Conservation (phyloP, 805 yeast genomes). For the Candida ovalis region DNA sequence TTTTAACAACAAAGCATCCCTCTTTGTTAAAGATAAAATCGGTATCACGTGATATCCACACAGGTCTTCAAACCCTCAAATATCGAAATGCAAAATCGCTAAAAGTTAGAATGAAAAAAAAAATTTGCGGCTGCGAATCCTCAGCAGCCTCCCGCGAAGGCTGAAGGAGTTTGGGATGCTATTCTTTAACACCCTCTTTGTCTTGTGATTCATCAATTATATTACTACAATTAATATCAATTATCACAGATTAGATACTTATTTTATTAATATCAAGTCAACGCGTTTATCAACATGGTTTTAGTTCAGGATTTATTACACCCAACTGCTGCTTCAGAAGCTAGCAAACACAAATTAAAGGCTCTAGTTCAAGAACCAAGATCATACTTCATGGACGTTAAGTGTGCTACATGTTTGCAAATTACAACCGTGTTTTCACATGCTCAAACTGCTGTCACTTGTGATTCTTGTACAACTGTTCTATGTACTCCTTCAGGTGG, state of each 20-base stretch:
- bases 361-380: conserved; percentile 96
- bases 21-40: too few relatives aligned
- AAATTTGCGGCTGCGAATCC: not conserved
- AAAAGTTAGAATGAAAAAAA: not conserved
- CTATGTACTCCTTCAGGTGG: conserved; percentile 99
- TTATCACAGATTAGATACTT: not conserved
- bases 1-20: too few relatives aligned
- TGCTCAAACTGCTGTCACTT: conserved; percentile 99
- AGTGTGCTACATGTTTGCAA: conserved; percentile 99
- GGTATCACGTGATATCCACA: not conserved
- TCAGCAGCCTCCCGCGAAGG: too few relatives aligned
- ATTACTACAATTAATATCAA: not conserved
- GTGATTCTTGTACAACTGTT: conserved; percentile 98
- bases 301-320: conserved; percentile 98
- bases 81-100: too few relatives aligned
- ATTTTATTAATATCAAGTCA: too few relatives aligned
- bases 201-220: not conserved
- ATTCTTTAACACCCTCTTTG: not conserved
- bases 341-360: conserved; percentile 95
- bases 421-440: conserved; percentile 99
- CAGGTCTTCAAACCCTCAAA: not conserved
- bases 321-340: conserved; percentile 97
- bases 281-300: conserved; percentile 46
- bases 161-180: not conserved
- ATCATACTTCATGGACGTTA: conserved; percentile 99